These are phyloP conservation scores for Chaetomium globosum DNA, from an alignment of 2,329 filamentous ascomycete genomes.

Conservation along the genomic window DNA sequence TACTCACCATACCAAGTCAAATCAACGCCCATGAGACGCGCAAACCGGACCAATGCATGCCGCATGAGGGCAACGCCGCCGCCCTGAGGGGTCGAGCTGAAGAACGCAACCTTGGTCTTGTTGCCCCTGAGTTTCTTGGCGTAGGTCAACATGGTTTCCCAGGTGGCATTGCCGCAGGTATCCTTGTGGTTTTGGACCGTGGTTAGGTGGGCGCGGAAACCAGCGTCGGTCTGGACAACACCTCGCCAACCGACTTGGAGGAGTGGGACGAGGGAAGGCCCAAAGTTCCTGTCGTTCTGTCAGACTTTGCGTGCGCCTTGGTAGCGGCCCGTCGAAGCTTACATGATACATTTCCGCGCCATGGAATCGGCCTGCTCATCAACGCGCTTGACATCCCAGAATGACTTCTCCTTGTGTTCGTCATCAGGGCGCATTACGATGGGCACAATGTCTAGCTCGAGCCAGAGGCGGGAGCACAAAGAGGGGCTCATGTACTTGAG, in stretches of 20 bases:
- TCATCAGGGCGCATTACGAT: constrained; percentile 61
- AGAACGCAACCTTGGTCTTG: constrained; percentile 73
- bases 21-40: constrained; percentile 66
- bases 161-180: constrained; percentile 64
- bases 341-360: constrained; percentile 77
- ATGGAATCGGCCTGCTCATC: constrained; percentile 83
- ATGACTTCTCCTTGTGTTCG: constrained; percentile 47
- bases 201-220: constrained; percentile 63
- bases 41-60: constrained; percentile 74
- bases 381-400: constrained; percentile 61
- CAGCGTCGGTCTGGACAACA: constrained; percentile 69
- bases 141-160: constrained; percentile 66
- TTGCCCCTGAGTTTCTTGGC: constrained; percentile 63
- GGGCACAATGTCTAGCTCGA: constrained; percentile 74
- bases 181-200: constrained; percentile 60
- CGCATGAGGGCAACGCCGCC: constrained; percentile 82
- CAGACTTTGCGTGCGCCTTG: constrained; percentile 12
- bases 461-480: constrained; percentile 72
- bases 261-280: constrained; percentile 69
- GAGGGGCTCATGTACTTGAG: constrained; percentile 63
- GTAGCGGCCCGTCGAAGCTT: constrained; percentile 39
- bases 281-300: constrained; percentile 60
- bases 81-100: constrained; percentile 79
- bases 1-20: constrained; percentile 69
- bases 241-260: constrained; percentile 69